Evolutionary conservation across 192 early-diverging fungal species (phyloP), one percentile per base, ranked within the genome.

Genomic region (Phycomyces blakesleeanus): DNA sequence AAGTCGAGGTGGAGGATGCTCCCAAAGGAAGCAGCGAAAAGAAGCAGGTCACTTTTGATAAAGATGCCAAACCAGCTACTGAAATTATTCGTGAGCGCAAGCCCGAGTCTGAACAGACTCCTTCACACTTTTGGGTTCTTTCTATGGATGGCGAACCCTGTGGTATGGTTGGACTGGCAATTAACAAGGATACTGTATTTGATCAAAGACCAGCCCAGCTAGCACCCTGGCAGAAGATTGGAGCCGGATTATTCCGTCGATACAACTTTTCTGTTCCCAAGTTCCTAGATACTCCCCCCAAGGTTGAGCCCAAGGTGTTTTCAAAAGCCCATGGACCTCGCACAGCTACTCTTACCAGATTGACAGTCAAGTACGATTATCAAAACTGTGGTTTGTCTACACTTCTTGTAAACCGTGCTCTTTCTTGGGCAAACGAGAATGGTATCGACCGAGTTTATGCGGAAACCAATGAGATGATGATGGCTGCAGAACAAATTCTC

Each of bases 71-170:
- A 18, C 51, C 66, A 24, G 66, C 66, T 7, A 56, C 52, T 0
- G 66, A 68, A 20, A 8, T 68, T 9, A 25, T 68, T 5, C 59
- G 54, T 24, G 37, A 51, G 2, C 40, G 51, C 12, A 61, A 63
- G 26, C 39, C 59, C 0, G 20, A 54, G 14, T 14, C 50, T 0
- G 68, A 67, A 37, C 59, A 55, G 0, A 37, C 57, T 3, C 63
- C 68, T 18, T 67, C 65, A 34, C 57, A 67, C 21, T 76, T 76
- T 44, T 76, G 74, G 74, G 65, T 76, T 21, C 58, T 76, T 6
- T 44, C 52, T 4, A 51, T 68, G 18, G 57, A 71, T 3, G 61
- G 54, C 8, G 51, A 62, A 21, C 29, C 55, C 3, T 55, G 65
- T 26, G 74, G 74, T 24, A 71, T 66, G 20, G 42, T 71, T 58